phyloP scores from a whole-genome alignment of 257 asterid species.

The Solanum chiquidenum region DNA sequence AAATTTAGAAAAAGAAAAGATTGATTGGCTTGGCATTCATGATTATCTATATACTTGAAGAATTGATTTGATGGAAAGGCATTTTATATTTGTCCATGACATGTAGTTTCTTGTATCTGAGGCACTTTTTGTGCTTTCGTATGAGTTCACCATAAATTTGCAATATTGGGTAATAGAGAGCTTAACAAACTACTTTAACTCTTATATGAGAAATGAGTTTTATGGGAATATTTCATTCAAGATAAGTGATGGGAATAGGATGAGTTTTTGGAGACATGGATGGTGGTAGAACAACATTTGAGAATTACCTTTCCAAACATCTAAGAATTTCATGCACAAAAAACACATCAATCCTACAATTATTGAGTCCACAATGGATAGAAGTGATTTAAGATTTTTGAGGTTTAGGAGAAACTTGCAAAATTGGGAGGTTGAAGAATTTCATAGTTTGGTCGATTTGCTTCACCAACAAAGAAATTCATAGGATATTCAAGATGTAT shows the following conservation, averaged over 20 bases:
- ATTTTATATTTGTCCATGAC: not conserved
- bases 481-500: not conserved
- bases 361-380: not conserved
- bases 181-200: not conserved
- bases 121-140: not conserved
- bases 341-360: not conserved
- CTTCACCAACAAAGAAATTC: not conserved
- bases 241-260: not conserved
- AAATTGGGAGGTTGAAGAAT: not conserved
- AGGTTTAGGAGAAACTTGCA: not conserved
- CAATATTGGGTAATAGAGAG: not conserved
- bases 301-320: not conserved
- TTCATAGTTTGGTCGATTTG: not conserved
- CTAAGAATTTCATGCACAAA: not conserved
- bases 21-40: not conserved
- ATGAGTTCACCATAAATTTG: not conserved
- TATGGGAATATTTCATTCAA: not conserved
- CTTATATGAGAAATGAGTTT: not conserved
- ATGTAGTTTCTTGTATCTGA: not conserved
- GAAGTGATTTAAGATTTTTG: not conserved
- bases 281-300: not conserved
- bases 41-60: not conserved
- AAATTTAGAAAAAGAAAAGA: not conserved
- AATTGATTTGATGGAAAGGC: not conserved
- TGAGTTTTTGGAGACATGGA: not conserved